A percentile compares a stretch with the other conserved stretches of the same genome.
These are phyloP conservation scores for Trapa incisa DNA, from an alignment of 345 rosid genomes.

Conservation along the genomic window DNA sequence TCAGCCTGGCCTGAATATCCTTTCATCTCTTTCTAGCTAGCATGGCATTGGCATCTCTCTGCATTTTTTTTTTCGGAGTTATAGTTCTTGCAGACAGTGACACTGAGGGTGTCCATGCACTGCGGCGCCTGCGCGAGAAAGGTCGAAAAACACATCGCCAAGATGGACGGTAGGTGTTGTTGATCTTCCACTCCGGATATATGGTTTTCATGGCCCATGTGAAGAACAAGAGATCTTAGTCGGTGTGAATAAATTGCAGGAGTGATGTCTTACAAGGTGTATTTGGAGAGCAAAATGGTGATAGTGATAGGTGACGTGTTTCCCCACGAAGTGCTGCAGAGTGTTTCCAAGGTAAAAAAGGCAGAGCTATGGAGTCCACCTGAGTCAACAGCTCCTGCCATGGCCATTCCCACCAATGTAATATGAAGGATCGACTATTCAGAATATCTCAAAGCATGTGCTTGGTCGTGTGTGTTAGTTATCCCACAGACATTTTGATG, in stretches of 20 bases:
- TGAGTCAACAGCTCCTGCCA: background rate
- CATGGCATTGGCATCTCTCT: background rate
- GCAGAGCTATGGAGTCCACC: slow-evolving; percentile 55
- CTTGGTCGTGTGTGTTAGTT: no score
- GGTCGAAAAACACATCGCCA: slow-evolving; percentile 82
- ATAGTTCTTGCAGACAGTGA: slow-evolving; percentile 44
- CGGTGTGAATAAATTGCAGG: slow-evolving; percentile 27
- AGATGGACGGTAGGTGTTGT: slow-evolving; percentile 47
- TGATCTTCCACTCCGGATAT: background rate
- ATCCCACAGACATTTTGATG: no score
- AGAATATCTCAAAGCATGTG: no score
- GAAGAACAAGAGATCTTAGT: no score
- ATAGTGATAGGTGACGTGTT: slow-evolving; percentile 72
- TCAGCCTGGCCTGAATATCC: background rate
- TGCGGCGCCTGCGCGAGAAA: slow-evolving; percentile 85
- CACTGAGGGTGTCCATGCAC: slow-evolving; percentile 78
- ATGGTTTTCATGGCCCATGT: no score
- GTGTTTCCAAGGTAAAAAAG: slow-evolving; percentile 67
- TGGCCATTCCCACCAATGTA: background rate
- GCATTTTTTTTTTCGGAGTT: background rate
- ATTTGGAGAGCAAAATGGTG: slow-evolving; percentile 82
- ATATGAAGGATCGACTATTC: no score
- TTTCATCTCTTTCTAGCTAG: background rate
- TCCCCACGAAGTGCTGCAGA: slow-evolving; percentile 60
- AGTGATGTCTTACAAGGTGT: slow-evolving; percentile 79